Evolutionary conservation across 257 asterid genomes (phyloP), one percentile per base, ranked within the genome.

Genomic region (Misopates orontium): DNA sequence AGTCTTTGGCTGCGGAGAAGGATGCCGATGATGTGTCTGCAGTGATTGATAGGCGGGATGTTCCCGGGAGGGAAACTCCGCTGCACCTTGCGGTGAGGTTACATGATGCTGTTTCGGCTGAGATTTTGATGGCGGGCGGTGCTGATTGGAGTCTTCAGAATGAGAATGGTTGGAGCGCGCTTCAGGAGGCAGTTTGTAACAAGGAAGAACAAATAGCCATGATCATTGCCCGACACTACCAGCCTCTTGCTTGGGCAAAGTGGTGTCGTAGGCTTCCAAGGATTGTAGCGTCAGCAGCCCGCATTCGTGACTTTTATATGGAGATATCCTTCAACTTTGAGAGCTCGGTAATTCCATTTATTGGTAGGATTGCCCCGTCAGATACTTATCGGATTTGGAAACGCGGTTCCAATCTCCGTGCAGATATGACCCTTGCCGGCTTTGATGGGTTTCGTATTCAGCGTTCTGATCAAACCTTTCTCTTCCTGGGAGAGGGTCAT

Each of bases 241-340:
- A 94, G 82, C 96, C 99, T 48, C 97, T 94, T 77, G 99, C 98
- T 21, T 94, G 99, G 99, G 99, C 97, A 10, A 94, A 94, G 73
- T 94, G 99, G 99, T 94, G 99, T 69, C 90, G 98, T 14, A 82
- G 99, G 75, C 97, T 94, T 71, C 99, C 99, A n/a, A 85, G 99
- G 79, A 86, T 94, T 66, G 89, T 94, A 62, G 97, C 96, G 54
- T 94, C 99, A 1, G 80, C 93, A 1, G 31, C 86, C 44, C 84
- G 99, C 62, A 94, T 94, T 21, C 96, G 95, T 72, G 98, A 94
- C 70, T 94, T 94, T 70, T 90, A 94, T 72, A 94, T 94, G 99
- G 99, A 94, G 89, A 90, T 94, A 62, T 85, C 89, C 64, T 94
- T 94, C 77, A 95, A 94, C 76, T 94, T 94, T 74, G 99, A 94